Evolutionary conservation across 441 rosid species (phyloP).

Genomic region (Euphorbia schlechtendalii): DNA sequence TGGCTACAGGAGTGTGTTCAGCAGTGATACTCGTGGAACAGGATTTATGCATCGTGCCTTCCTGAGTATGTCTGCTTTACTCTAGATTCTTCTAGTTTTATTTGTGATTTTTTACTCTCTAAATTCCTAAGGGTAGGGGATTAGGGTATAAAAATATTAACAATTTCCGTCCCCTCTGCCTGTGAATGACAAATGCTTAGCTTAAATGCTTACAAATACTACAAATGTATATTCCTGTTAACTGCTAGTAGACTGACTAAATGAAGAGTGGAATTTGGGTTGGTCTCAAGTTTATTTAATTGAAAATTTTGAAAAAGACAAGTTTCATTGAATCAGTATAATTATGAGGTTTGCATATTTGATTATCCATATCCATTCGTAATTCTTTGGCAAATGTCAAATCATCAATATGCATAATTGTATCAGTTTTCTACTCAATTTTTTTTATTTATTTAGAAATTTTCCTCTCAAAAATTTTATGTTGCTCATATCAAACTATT

Average conservation of each 20-base stretch:
- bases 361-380: background rate
- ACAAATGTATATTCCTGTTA: background rate
- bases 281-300: background rate
- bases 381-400: conserved; percentile 4
- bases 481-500: conserved; percentile 12
- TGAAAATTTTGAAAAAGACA: background rate
- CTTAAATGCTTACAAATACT: background rate
- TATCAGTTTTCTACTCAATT: background rate
- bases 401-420: background rate
- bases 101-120: conserved; percentile 1
- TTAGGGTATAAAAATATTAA: background rate
- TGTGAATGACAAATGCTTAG: background rate
- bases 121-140: conserved; percentile 1
- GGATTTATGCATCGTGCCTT: conserved; percentile 99
- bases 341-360: background rate
- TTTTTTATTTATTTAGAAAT: too few relatives aligned
- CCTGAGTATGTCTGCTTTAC: conserved; percentile 48
- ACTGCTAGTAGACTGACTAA: background rate
- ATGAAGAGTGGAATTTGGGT: background rate
- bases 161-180: background rate
- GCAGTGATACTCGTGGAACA: conserved; percentile 95
- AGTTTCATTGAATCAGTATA: background rate
- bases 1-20: conserved; percentile 95
- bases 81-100: conserved; percentile 7
- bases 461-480: background rate